These are phyloP conservation scores for Pseudogymnoascus verrucosus DNA, from an alignment of 2,329 filamentous ascomycete species.

Conservation along the genomic window DNA sequence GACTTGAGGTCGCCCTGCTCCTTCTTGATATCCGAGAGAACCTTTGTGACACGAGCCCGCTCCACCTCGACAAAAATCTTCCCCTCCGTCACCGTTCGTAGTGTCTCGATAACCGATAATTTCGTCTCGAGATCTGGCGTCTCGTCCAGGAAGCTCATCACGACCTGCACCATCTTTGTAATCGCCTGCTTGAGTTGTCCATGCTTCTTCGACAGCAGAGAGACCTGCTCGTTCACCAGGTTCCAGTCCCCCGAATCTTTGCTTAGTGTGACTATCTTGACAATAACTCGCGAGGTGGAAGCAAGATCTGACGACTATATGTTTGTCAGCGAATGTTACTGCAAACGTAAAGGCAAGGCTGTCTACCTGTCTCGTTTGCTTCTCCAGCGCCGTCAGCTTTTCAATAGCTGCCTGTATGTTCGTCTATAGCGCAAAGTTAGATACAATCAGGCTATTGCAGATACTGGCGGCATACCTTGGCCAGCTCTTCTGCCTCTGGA, in stretches of 20 bases:
- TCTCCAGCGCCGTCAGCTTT: conserved; percentile 86
- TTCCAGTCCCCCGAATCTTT: conserved; percentile 91
- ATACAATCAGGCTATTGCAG: background rate
- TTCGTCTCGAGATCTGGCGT: conserved; percentile 82
- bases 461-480: conserved; percentile 53
- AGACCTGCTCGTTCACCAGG: conserved; percentile 90
- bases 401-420: conserved; percentile 85
- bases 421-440: conserved; percentile 39
- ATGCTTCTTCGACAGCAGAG: conserved; percentile 98
- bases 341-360: conserved; percentile 17
- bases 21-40: conserved; percentile 96
- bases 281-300: conserved; percentile 81
- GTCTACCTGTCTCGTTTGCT: conserved; percentile 87
- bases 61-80: conserved; percentile 99
- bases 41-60: conserved; percentile 87
- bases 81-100: conserved; percentile 94
- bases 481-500: conserved; percentile 81
- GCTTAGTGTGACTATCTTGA: conserved; percentile 86
- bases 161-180: conserved; percentile 96
- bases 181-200: conserved; percentile 98
- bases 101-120: conserved; percentile 85
- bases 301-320: conserved; percentile 83
- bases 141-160: conserved; percentile 84
- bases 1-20: conserved; percentile 84
- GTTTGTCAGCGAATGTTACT: conserved; percentile 20